Percentiles rank a stretch among this genome's conserved stretches.
phyloP scores from a whole-genome alignment of 1,139 yeast species.

The Geotrichum histeridarum region DNA sequence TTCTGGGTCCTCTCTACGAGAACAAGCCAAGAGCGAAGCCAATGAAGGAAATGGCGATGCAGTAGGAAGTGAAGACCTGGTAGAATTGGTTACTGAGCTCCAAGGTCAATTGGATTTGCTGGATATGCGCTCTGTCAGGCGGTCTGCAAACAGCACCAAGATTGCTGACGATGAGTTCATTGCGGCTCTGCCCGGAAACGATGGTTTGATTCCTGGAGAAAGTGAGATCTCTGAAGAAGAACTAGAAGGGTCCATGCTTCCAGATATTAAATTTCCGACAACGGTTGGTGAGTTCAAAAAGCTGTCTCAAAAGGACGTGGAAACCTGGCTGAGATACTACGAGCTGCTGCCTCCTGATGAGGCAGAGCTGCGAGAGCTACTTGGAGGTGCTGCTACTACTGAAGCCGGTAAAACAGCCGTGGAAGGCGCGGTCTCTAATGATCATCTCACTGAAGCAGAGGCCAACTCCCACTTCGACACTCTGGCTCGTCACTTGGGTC shows the following conservation, averaged over 20 bases:
- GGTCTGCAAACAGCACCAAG: conserved; percentile 33
- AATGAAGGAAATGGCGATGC: conserved; percentile 33
- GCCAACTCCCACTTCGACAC: conserved; percentile 54
- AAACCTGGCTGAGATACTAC: conserved; percentile 60
- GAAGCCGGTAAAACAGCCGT: not conserved
- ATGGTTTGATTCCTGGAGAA: conserved; percentile 59
- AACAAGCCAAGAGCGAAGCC: not conserved
- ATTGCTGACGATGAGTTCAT: conserved; percentile 41
- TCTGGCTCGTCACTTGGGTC: conserved; percentile 64
- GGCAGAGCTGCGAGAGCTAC: conserved; percentile 30
- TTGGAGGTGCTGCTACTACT: conserved; percentile 31
- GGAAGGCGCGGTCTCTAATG: conserved; percentile 32
- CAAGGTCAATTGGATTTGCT: conserved; percentile 72
- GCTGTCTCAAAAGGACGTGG: conserved; percentile 44
- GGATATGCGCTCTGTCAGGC: conserved; percentile 38
- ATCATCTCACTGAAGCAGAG: conserved; percentile 39
- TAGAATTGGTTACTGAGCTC: conserved; percentile 77
- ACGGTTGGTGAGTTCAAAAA: conserved; percentile 51
- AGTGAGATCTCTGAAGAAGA: conserved; percentile 33
- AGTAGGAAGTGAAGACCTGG: conserved; percentile 76
- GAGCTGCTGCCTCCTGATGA: conserved; percentile 42
- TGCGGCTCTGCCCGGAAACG: conserved; percentile 59
- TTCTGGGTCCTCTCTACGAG: not conserved
- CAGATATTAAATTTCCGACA: conserved; percentile 47
- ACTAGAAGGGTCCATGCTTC: conserved; percentile 19